Percentiles rank a stretch among this genome's conserved stretches.
Evolutionary conservation across 495 filamentous ascomycete species (phyloP).

Genomic region (Echria macrotheca): DNA sequence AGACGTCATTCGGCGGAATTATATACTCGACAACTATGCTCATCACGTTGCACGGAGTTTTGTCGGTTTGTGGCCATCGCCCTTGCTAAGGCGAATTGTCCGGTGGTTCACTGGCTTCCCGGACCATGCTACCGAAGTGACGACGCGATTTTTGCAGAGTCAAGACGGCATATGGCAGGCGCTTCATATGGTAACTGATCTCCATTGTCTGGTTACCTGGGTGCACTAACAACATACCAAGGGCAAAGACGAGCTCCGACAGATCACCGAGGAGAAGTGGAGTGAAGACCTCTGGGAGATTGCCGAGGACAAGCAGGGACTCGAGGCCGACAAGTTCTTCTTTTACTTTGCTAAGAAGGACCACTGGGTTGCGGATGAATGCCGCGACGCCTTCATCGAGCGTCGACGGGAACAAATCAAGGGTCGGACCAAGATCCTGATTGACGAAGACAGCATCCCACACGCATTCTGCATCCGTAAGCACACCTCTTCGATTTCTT

Average conservation of each 20-base stretch:
- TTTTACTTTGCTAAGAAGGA: conserved; percentile 78
- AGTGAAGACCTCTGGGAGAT: conserved; percentile 71
- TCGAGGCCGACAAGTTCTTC: conserved; percentile 44
- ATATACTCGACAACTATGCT: conserved; percentile 49
- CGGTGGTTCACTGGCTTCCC: conserved; percentile 49
- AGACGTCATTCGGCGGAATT: conserved; percentile 45
- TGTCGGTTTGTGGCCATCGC: conserved; percentile 42
- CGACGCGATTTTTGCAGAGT: conserved; percentile 57
- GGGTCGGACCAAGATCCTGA: conserved; percentile 58
- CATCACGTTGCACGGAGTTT: conserved; percentile 46
- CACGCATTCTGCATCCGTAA: conserved; percentile 80
- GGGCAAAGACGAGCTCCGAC: conserved; percentile 64
- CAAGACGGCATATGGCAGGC: conserved; percentile 63
- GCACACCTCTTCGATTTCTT: conserved; percentile 28
- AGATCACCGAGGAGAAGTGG: conserved; percentile 75
- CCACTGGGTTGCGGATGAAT: conserved; percentile 74
- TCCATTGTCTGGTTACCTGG: too few species aligned
- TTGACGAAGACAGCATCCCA: conserved; percentile 67
- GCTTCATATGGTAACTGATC: conserved; percentile 55
- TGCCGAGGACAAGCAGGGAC: not conserved
- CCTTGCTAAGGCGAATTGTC: conserved; percentile 40
- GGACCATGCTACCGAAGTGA: conserved; percentile 52
- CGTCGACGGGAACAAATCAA: conserved; percentile 29
- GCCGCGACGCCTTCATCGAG: conserved; percentile 68
- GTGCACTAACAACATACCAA: too few species aligned